phyloP scores from a whole-genome alignment of 2,329 filamentous ascomycete species.

The Zymoseptoria ardabiliae region DNA sequence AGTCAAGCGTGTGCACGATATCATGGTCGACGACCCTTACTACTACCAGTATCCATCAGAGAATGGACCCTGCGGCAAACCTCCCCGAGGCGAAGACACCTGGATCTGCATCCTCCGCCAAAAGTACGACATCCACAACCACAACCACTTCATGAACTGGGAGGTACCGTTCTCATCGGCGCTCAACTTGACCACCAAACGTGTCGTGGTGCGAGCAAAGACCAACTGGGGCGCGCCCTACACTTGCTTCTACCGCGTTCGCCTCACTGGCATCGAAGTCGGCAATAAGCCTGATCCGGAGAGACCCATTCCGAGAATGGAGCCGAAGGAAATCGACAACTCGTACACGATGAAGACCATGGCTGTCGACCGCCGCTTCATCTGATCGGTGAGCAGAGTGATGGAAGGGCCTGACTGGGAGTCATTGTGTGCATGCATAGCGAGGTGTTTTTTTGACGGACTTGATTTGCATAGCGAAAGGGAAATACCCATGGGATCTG shows the following conservation, averaged over 20 bases:
- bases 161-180: conserved; percentile 25
- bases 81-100: conserved; percentile 14
- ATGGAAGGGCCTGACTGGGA: background rate
- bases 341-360: background rate
- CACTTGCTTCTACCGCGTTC: conserved; percentile 42
- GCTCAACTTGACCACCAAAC: conserved; percentile 25
- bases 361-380: background rate
- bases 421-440: background rate
- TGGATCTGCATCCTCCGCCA: conserved; percentile 37
- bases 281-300: background rate
- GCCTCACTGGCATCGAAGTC: conserved; percentile 35
- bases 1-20: conserved; percentile 13
- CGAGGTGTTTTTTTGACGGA: background rate
- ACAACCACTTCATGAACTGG: conserved; percentile 38
- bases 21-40: conserved; percentile 8
- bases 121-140: conserved; percentile 35
- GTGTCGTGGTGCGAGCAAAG: conserved; percentile 34
- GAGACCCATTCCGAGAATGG: background rate
- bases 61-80: conserved; percentile 2
- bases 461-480: background rate
- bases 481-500: background rate
- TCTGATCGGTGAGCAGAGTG: background rate
- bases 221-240: conserved; percentile 38
- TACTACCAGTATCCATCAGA: conserved; percentile 1
- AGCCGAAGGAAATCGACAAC: background rate